Conservation (phyloP, 768 basidiomycete genomes). For the Dentipellis fragilis region DNA sequence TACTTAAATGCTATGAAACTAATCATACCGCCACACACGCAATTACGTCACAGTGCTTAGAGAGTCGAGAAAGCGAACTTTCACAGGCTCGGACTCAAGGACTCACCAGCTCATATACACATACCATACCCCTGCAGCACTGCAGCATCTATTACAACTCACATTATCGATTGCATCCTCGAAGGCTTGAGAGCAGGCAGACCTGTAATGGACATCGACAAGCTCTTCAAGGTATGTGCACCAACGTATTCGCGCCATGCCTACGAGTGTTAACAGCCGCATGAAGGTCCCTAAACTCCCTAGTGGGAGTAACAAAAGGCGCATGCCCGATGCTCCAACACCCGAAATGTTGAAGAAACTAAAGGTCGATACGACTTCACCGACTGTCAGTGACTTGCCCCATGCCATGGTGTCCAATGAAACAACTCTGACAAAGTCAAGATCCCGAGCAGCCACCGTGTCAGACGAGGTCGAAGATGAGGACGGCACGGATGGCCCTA, state of each 20-base stretch:
- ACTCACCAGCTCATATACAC: too few species aligned
- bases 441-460: slow-evolving; percentile 37
- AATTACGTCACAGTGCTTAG: too few species aligned
- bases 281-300: slow-evolving; percentile 63
- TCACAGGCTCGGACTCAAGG: too few species aligned
- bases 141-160: too few species aligned
- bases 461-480: slow-evolving; percentile 44
- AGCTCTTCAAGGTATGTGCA: slow-evolving; percentile 33
- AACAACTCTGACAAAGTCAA: slow-evolving; percentile 18
- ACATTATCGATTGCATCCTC: too few species aligned
- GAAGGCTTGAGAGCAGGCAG: too few species aligned
- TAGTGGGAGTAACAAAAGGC: slow-evolving; percentile 54
- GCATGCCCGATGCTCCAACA: slow-evolving; percentile 66
- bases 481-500: slow-evolving; percentile 21
- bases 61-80: too few species aligned
- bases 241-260: slow-evolving; percentile 1
- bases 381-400: slow-evolving; percentile 1
- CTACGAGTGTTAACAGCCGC: background rate
- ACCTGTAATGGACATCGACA: slow-evolving; percentile 36
- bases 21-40: too few species aligned
- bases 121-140: too few species aligned
- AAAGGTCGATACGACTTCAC: slow-evolving; percentile 36
- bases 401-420: slow-evolving; percentile 4
- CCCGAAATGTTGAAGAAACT: slow-evolving; percentile 80
- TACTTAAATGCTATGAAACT: too few species aligned